phyloP scores from a whole-genome alignment of 306 rosid species.

The Benincasa hispida region DNA sequence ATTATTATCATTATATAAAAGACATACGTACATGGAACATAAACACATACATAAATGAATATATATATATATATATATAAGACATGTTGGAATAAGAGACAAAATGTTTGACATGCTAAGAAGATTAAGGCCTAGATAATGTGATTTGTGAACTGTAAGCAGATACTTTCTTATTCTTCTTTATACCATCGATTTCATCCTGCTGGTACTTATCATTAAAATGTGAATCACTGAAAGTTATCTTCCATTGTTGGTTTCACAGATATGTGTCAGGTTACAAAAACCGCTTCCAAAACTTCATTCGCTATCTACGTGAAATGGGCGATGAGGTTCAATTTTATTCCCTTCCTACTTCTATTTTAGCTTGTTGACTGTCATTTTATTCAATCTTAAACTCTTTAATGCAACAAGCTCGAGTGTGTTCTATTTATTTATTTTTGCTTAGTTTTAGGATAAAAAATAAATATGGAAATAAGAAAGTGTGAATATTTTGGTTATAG shows the following conservation, averaged over 20 bases:
- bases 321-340: constrained; percentile 38
- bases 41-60: not conserved
- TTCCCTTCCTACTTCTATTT: not conserved
- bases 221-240: not conserved
- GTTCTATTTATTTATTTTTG: not conserved
- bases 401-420: not conserved
- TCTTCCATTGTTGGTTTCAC: constrained; percentile 11
- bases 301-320: constrained; percentile 47
- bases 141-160: not conserved
- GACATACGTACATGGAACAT: too few species aligned
- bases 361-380: not conserved
- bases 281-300: constrained; percentile 52
- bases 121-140: not conserved
- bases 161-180: not conserved
- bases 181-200: not conserved
- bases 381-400: not conserved
- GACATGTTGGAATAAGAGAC: not conserved
- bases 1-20: too few species aligned
- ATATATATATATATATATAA: not conserved
- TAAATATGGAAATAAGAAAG: not conserved
- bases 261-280: constrained; percentile 54
- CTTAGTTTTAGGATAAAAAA: not conserved
- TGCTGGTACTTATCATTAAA: not conserved
- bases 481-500: not conserved
- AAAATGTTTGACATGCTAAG: not conserved